These are phyloP conservation scores for Lasiodiplodia sp. DNA, from an alignment of 2,329 filamentous ascomycete species.

Conservation along the genomic window DNA sequence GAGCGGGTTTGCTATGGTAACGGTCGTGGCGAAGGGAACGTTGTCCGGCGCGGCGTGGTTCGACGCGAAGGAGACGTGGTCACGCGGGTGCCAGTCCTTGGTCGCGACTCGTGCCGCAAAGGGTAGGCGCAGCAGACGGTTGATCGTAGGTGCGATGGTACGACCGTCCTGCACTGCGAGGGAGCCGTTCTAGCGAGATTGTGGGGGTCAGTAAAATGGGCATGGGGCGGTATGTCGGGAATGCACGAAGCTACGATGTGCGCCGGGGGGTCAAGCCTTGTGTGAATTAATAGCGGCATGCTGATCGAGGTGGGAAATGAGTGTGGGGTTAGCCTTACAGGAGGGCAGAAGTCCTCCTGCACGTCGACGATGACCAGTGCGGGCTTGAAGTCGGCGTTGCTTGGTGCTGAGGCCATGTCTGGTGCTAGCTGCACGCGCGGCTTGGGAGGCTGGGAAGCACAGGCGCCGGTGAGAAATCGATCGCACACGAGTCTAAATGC, in stretches of 20 bases:
- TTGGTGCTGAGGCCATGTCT: slow-evolving; percentile 2
- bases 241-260: slow-evolving; percentile 6
- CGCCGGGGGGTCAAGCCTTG: not conserved
- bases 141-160: slow-evolving; percentile 73
- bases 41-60: slow-evolving; percentile 73
- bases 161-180: slow-evolving; percentile 81
- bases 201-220: slow-evolving; percentile 29
- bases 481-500: not conserved
- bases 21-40: slow-evolving; percentile 70
- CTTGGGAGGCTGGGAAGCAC: not conserved
- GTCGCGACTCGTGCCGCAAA: slow-evolving; percentile 82
- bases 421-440: slow-evolving; percentile 16
- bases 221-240: not conserved
- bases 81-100: slow-evolving; percentile 85
- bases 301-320: not conserved
- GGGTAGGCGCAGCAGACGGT: slow-evolving; percentile 73
- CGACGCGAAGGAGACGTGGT: slow-evolving; percentile 87
- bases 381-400: slow-evolving; percentile 50
- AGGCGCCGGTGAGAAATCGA: slow-evolving; percentile 1
- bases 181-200: slow-evolving; percentile 71
- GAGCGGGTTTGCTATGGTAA: slow-evolving; percentile 71
- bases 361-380: slow-evolving; percentile 83
- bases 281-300: no score
- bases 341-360: slow-evolving; percentile 94
- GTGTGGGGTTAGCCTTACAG: slow-evolving; percentile 63